Conservation (phyloP, 2,329 filamentous ascomycete genomes). For the Ophiosphaerella narmari region DNA sequence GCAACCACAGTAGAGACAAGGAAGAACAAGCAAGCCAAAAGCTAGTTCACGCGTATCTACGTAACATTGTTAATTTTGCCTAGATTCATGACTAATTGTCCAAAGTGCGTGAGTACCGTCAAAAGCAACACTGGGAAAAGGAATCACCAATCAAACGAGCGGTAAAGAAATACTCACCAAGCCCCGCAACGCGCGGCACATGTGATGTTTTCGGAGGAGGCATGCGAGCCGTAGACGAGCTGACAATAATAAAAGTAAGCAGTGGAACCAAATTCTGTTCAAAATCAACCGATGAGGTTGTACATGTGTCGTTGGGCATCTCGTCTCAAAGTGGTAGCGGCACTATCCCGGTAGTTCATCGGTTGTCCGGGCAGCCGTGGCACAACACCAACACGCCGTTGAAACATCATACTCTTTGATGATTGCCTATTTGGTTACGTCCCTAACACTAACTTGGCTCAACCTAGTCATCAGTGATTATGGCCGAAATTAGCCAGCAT, state of each 20-base stretch:
- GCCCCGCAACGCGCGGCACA: too few species aligned
- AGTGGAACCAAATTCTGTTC: too few species aligned
- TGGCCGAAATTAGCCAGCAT: constrained; percentile 20
- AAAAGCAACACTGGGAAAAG: constrained; percentile 17
- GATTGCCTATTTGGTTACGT: constrained; percentile 2
- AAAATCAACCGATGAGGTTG: too few species aligned
- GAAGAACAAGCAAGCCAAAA: too few species aligned
- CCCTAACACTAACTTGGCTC: constrained; percentile 9
- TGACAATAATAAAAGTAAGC: too few species aligned
- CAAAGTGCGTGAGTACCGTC: constrained; percentile 7
- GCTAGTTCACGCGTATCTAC: background rate
- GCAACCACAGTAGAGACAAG: constrained; percentile 8
- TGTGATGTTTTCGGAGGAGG: background rate
- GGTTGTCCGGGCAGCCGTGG: constrained; percentile 23
- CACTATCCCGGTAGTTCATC: constrained; percentile 7
- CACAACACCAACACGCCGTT: constrained; percentile 19
- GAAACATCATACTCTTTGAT: constrained; percentile 14
- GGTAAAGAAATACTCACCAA: background rate
- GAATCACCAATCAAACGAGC: constrained; percentile 6
- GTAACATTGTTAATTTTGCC: background rate
- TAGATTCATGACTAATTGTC: constrained; percentile 1
- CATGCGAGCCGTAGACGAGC: background rate
- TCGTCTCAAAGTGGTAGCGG: constrained; percentile 16
- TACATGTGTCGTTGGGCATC: background rate
- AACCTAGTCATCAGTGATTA: constrained; percentile 4